Evolutionary conservation across 2,329 filamentous ascomycete genomes (phyloP).

Genomic region (Exophiala sp.): DNA sequence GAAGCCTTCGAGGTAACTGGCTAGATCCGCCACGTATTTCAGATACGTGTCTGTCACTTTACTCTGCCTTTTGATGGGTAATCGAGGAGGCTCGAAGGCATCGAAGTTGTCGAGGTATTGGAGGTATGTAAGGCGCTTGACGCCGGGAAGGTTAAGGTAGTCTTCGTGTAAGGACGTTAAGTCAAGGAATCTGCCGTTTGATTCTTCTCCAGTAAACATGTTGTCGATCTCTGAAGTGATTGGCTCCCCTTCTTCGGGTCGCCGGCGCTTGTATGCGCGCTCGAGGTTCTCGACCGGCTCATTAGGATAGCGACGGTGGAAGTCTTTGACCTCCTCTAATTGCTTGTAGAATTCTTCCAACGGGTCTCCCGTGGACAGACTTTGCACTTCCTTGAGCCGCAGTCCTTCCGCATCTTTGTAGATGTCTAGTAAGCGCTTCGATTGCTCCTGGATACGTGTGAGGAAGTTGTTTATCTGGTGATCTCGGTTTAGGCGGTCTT

Average conservation of each 20-base stretch:
- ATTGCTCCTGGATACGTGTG: conserved; percentile 82
- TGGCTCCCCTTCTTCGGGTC: conserved; percentile 61
- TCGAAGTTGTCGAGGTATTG: conserved; percentile 94
- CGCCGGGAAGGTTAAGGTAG: conserved; percentile 82
- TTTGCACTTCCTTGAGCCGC: conserved; percentile 74
- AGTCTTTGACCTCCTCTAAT: conserved; percentile 73
- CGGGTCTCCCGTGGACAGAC: conserved; percentile 77
- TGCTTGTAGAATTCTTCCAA: conserved; percentile 91
- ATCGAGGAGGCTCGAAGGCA: conserved; percentile 69
- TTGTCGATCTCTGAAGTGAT: conserved; percentile 71
- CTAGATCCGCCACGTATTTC: conserved; percentile 75
- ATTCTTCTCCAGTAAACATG: conserved; percentile 95
- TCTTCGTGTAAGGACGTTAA: conserved; percentile 78
- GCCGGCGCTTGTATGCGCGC: conserved; percentile 75
- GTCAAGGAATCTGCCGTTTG: conserved; percentile 89
- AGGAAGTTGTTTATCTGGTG: conserved; percentile 88
- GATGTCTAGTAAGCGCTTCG: conserved; percentile 71
- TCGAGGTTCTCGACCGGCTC: conserved; percentile 95
- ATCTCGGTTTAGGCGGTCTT: conserved; percentile 83
- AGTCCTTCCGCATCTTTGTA: conserved; percentile 75
- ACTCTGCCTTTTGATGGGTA: conserved; percentile 71
- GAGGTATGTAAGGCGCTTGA: conserved; percentile 81
- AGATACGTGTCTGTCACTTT: conserved; percentile 94
- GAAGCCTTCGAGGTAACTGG: conserved; percentile 81
- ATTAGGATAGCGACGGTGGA: conserved; percentile 87